Base-by-base conservation (phyloP, 2,329 filamentous ascomycete genomes). In the Penicillium sp. region DNA sequence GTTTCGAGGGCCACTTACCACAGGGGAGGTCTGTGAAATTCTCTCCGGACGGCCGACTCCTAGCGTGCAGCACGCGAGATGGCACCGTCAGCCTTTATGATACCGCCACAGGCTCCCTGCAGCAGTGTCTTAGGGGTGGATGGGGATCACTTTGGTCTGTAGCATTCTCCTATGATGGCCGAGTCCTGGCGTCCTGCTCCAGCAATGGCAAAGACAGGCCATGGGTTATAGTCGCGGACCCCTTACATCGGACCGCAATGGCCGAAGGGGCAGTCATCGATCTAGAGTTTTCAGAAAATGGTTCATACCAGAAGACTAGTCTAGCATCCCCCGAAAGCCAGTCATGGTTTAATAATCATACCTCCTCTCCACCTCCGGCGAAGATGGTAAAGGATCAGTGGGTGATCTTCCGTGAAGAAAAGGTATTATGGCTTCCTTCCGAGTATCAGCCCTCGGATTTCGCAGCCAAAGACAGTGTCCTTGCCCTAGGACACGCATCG, bases 91-190 rank as follows among this genome's bases (percentile, higher is more conserved):
- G n/a, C 35, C 53, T 58, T 15, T 58, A 52, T 52, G 35, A 58
- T 46, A 9, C 48, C 6, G 15, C 22, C 3, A 57, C 59, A 6
- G 59, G 61, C 22, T 37, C 23, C 8, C 22, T 49, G 5, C 14
- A 47, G 37, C 52, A 52, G n/a, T 55, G 26, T 20, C 55, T 64
- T 11, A 18, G 49, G 45, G 54, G 53, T 25, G 51, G 63, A 53
- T 45, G 25, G 26, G 14, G 23, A 23, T 41, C 3, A 4, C 11
- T 18, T 7, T 22, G 26, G 18, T 22, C 22, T 6, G 40, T 43
- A 20, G 41, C 41, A 3, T 43, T 43, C 22, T 25, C 41, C 15
- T 9, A 25, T 18, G 25, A 29, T 31, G 6, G 45, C 22, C 29
- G 18, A n/a, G n/a, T 48, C 12, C 15, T 48, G 18, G 45, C 45